Evolutionary conservation across 352 stramenopile species (phyloP).

Genomic region (Phytopythium boreale): DNA sequence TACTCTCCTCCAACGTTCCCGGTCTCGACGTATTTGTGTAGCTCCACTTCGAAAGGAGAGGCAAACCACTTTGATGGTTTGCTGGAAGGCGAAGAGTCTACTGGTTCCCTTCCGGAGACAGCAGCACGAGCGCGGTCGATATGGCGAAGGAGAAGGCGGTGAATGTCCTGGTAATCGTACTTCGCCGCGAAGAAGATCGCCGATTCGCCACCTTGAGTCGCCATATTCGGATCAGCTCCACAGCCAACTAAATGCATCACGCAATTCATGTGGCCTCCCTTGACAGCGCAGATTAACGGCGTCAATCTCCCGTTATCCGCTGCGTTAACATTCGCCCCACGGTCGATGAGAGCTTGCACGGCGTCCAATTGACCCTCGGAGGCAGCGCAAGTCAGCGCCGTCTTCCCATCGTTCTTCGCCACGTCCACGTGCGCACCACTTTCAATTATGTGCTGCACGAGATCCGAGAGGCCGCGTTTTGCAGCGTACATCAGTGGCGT

Average conservation of each 20-base stretch:
- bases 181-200: background rate
- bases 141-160: background rate
- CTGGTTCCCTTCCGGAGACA: background rate
- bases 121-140: background rate
- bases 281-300: background rate
- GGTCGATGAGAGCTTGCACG: background rate
- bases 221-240: background rate
- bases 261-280: background rate
- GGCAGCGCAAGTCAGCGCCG: background rate
- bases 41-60: constrained; percentile 2
- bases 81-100: background rate
- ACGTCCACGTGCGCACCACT: background rate
- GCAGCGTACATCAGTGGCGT: constrained; percentile 8
- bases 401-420: background rate
- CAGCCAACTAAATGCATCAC: background rate
- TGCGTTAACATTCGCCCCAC: background rate
- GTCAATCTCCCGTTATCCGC: background rate
- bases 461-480: background rate
- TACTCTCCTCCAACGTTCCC: background rate
- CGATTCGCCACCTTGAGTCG: background rate
- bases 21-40: background rate
- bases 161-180: background rate
- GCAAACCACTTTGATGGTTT: background rate
- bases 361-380: background rate
- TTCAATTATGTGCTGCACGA: constrained; percentile 3